Base-by-base conservation (phyloP, 257 asterid genomes). In the Ilex aquifolium region DNA sequence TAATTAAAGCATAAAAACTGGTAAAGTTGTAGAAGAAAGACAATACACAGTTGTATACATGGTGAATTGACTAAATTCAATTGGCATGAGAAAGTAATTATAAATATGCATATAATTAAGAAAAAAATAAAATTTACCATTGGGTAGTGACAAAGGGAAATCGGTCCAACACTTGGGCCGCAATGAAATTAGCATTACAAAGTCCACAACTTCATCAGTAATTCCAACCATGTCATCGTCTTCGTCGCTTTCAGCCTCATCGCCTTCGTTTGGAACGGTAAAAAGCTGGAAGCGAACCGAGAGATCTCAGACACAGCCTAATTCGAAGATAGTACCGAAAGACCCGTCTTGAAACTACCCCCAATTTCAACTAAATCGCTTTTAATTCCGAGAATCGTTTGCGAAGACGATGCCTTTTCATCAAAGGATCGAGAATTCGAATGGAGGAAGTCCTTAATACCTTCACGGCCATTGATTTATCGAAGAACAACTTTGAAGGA, bases 81-180 rank as follows among this genome's bases (percentile, higher is more conserved):
- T n/a, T n/a, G n/a, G n/a, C n/a, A n/a, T n/a, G n/a, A n/a, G n/a
- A n/a, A n/a, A n/a, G n/a, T n/a, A n/a, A n/a, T n/a, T n/a, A n/a
- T n/a, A n/a, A n/a, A n/a, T n/a, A n/a, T n/a, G n/a, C n/a, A n/a
- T n/a, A n/a, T n/a, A n/a, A n/a, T n/a, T n/a, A n/a, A n/a, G n/a
- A n/a, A n/a, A n/a, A n/a, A n/a, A n/a, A n/a, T n/a, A n/a, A n/a
- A n/a, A n/a, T 36, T 77, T 80, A 88, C 95, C 91, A 65, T 44
- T 68, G 13, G 84, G 74, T 61, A 85, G 66, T 51, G 88, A 46
- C 65, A 85, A 70, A 7, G 96, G 96, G 64, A 88, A 88, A 76
- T 83, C 92, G 70, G 77, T 78, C 96, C 95, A 88, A 53, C 86
- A 78, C 74, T 82, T 81, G 11, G 88, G 86, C 72, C 90, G 75